These are phyloP conservation scores for Hypoxylon crocopeplum DNA, from an alignment of 495 filamentous ascomycete genomes.

Conservation along the genomic window DNA sequence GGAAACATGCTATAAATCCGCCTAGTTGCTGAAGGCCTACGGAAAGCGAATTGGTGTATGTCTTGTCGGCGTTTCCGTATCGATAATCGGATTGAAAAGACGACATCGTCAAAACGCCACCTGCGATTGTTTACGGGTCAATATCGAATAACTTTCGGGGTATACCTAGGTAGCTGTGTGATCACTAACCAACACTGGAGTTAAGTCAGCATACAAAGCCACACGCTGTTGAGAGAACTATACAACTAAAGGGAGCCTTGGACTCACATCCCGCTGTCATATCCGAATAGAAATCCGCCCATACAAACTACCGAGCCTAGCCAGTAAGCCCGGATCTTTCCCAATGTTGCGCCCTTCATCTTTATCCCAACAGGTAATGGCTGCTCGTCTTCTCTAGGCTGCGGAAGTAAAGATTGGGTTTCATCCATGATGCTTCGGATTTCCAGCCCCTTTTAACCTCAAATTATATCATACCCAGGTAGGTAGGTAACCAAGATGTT, in stretches of 20 bases:
- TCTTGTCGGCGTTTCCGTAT: slow-evolving; percentile 37
- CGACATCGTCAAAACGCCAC: slow-evolving; percentile 44
- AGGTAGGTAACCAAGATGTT: neutral
- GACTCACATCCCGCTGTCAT: slow-evolving; percentile 50
- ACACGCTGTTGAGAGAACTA: neutral
- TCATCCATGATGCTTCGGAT: slow-evolving; percentile 28
- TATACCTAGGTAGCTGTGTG: neutral
- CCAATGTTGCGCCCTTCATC: slow-evolving; percentile 43
- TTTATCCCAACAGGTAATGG: slow-evolving; percentile 41
- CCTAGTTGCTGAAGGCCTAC: slow-evolving; percentile 41
- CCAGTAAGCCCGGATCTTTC: slow-evolving; percentile 59
- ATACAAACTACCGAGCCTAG: slow-evolving; percentile 56
- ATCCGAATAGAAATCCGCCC: slow-evolving; percentile 50
- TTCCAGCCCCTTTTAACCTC: too few relatives aligned
- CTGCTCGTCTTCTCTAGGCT: slow-evolving; percentile 43
- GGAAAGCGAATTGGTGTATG: slow-evolving; percentile 35
- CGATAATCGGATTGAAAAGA: slow-evolving; percentile 40
- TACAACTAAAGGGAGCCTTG: neutral
- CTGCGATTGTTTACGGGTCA: slow-evolving; percentile 28
- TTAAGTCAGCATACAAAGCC: neutral
- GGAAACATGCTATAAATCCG: slow-evolving; percentile 46
- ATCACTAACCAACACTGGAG: slow-evolving; percentile 34
- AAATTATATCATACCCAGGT: too few relatives aligned
- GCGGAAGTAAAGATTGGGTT: slow-evolving; percentile 19
- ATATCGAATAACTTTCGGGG: neutral